Evolutionary conservation across 1,284 basidiomycete species (phyloP), one percentile per base, ranked within the genome.

Genomic region (Apiotrichum porosum): DNA sequence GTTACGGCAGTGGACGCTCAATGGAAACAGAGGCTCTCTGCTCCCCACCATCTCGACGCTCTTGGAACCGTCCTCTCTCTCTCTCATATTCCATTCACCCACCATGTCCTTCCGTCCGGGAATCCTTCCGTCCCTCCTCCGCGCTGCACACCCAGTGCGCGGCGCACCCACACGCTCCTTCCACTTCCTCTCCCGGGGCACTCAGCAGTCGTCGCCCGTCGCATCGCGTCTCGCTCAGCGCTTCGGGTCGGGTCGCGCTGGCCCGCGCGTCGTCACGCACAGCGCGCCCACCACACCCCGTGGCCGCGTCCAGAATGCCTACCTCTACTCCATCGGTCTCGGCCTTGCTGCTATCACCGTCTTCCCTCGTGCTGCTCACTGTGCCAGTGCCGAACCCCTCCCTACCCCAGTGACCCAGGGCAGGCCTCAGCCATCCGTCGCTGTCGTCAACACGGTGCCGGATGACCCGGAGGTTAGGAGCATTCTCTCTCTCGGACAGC

Each of bases 401-500:
- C 39, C 28, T 22, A 30, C 33, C 19, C n/a, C n/a, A n/a, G n/a
- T n/a, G n/a, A n/a, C n/a, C n/a, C n/a, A n/a, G n/a, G n/a, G n/a
- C n/a, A n/a, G n/a, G n/a, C n/a, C n/a, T n/a, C n/a, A n/a, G n/a
- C n/a, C n/a, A n/a, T n/a, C n/a, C n/a, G n/a, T n/a, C n/a, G n/a
- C n/a, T n/a, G 42, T 23, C 41, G 6, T 38, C 9, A 42, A 39
- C 31, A 35, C 37, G 17, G 21, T 23, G 26, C 44, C 17, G 17
- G 23, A 22, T 8, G 45, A 43, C 30, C 54, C 58, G 9, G 42
- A 42, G 19, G 46, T 52, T 79, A 62, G 76, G 42, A 89, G 87
- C 31, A 79, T 81, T 1, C 77, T 94, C 23, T 86, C 83, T 54
- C 53, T 83, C n/a, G 88, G 87, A 65, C 83, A 93, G 63, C 81